Base-by-base conservation (phyloP, 1,284 basidiomycete species). In the Malassezia sympodialis region DNA sequence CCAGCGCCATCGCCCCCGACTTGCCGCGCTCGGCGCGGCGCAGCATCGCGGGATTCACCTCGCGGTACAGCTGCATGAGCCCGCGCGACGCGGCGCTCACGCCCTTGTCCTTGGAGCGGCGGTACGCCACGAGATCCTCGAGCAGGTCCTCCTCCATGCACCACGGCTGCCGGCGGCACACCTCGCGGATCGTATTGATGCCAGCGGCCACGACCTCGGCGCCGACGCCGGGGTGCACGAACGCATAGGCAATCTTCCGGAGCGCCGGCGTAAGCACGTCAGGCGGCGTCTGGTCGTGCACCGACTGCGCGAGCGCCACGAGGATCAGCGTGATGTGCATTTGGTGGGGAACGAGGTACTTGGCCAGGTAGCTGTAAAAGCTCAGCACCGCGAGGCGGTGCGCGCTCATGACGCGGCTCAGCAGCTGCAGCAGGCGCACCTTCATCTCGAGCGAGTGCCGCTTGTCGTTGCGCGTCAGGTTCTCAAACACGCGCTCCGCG, bases 321-420 rank as follows among this genome's bases (percentile, higher is more conserved):
- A 99, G 85, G 75, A 99, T 94, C 45, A 88, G 81, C 3, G 94
- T 93, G 48, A 96, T 86, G 60, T 88, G 86, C 24, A 94, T 83
- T 77, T 98, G 94, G 72, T 90, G 87, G 73, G 94, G 85, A 4
- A 85, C 83, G 65, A 98, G 84, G 76, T 96, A 98, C 76, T 82
- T 82, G 79, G 94, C 81, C 73, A 96, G 83, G 78, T 96, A 98
- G 17, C 88, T 88, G 79, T 98, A 99, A 78, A 96, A 96, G n/a
- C 85, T 83, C 47, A 98, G 84, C 31, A 98, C 84, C 73, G 85
- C 90, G 56, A 94, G 83, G 76, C 91, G 90, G 79, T 98, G 93
- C 1, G 82, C 78, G 34, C 89, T 87, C 83, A 91, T 93, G 50
- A 96, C 86, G 46, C 94, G 84, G n/a, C 88, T 87, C 47, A 98